Evolutionary conservation across 176 grass and related monocot species (phyloP).

Genomic region (Oryza meyeriana): DNA sequence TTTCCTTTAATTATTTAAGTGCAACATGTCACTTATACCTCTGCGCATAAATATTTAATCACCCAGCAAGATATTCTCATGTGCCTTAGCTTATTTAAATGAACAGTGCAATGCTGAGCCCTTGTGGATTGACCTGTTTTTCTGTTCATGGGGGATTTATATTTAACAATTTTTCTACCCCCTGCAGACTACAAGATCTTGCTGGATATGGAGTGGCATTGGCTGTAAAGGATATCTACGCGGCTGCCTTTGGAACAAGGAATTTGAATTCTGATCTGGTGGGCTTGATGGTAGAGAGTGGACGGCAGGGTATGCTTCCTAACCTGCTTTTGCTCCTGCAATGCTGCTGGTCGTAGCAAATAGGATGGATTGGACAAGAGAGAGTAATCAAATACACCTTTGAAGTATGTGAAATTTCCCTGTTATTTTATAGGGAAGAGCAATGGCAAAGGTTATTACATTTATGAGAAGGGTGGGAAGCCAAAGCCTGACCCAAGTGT

Average conservation of each 20-base stretch:
- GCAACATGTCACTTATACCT: background rate
- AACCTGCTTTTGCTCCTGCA: conserved; percentile 21
- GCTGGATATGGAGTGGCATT: conserved; percentile 92
- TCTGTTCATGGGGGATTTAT: conserved; percentile 8
- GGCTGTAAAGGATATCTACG: conserved; percentile 72
- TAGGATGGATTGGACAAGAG: background rate
- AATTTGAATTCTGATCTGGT: conserved; percentile 45
- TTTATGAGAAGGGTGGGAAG: conserved; percentile 88
- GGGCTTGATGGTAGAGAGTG: conserved; percentile 63
- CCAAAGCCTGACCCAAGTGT: conserved; percentile 88
- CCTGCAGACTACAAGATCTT: conserved; percentile 69
- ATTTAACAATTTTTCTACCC: background rate
- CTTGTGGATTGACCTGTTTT: background rate
- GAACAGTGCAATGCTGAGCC: background rate
- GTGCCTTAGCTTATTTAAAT: conserved; percentile 18
- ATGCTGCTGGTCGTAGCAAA: background rate
- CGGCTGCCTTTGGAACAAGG: conserved; percentile 53
- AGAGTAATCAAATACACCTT: background rate
- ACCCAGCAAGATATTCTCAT: background rate
- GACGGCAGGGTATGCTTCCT: conserved; percentile 64
- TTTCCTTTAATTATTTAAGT: background rate
- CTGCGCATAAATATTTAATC: background rate
- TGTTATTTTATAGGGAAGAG: conserved; percentile 59
- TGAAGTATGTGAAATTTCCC: background rate
- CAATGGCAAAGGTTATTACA: conserved; percentile 96